Percentiles rank a stretch among this genome's conserved stretches.
phyloP scores from a whole-genome alignment of 176 grass and related monocot species.

The Alopecurus myosuroides region DNA sequence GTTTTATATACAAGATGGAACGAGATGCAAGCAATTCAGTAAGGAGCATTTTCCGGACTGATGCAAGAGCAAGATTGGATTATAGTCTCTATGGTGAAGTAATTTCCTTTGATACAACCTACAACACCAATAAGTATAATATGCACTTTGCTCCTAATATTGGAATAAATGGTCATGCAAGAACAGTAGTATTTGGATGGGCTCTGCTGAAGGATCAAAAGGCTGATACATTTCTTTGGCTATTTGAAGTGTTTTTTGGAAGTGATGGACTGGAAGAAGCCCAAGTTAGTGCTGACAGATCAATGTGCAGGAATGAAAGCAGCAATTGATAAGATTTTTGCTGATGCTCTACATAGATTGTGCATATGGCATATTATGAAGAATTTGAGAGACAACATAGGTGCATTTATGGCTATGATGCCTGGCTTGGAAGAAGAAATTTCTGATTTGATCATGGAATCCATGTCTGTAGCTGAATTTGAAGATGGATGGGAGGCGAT shows the following conservation, averaged over 20 bases:
- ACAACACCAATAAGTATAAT: not conserved
- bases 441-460: too few relatives aligned
- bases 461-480: too few relatives aligned
- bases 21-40: not conserved
- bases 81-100: not conserved
- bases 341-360: not conserved
- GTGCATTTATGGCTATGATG: too few relatives aligned
- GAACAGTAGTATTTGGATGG: not conserved
- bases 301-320: not conserved
- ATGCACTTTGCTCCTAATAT: not conserved
- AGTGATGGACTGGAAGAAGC: not conserved
- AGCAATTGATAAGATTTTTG: not conserved
- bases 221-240: not conserved
- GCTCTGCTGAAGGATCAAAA: not conserved
- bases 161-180: not conserved
- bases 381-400: not conserved
- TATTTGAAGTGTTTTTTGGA: not conserved
- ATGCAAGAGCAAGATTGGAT: not conserved
- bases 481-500: too few relatives aligned
- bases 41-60: not conserved
- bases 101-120: not conserved
- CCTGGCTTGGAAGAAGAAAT: too few relatives aligned
- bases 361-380: conserved; percentile 1
- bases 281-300: not conserved
- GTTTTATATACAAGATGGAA: not conserved